Evolutionary conservation across 257 asterid genomes (phyloP).

Genomic region (Eustoma russellianum): DNA sequence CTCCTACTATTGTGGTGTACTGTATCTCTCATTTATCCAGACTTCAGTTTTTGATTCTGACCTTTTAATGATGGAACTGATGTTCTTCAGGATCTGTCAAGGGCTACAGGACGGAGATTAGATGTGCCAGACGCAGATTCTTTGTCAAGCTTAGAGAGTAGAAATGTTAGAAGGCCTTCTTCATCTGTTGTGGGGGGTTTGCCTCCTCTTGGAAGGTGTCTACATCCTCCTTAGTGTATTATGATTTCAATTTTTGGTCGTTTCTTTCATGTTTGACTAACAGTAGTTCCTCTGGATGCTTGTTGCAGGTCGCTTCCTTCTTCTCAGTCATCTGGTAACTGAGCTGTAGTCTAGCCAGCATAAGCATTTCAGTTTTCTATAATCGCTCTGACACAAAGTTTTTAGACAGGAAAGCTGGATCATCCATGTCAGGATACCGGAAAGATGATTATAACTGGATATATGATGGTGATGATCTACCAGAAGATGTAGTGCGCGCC

Average conservation of each 20-base stretch:
- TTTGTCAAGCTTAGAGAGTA: constrained; percentile 47
- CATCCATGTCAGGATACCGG: constrained; percentile 79
- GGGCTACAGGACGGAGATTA: constrained; percentile 69
- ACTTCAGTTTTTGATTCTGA: too few species aligned
- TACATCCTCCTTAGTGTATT: too few species aligned
- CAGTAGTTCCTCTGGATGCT: constrained; percentile 19
- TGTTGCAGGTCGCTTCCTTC: constrained; percentile 69
- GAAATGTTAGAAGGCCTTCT: constrained; percentile 64
- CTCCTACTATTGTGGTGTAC: too few species aligned
- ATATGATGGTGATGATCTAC: constrained; percentile 61
- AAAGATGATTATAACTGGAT: constrained; percentile 89
- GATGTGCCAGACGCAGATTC: constrained; percentile 48
- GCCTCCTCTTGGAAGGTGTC: constrained; percentile 91
- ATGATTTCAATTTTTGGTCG: not conserved
- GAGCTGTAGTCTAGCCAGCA: not conserved
- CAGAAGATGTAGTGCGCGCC: constrained; percentile 70
- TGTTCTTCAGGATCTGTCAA: constrained; percentile 60
- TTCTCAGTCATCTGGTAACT: constrained; percentile 75
- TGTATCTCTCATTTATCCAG: too few species aligned
- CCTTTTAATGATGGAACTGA: constrained; percentile 5
- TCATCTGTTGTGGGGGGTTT: constrained; percentile 88
- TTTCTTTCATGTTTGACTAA: not conserved
- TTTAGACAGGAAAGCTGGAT: constrained; percentile 81
- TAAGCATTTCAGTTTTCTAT: not conserved
- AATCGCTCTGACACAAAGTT: constrained; percentile 9